Evolutionary conservation across 148 eudicot species (phyloP), one percentile per base, ranked within the genome.

Genomic region (Limonium bicolor): DNA sequence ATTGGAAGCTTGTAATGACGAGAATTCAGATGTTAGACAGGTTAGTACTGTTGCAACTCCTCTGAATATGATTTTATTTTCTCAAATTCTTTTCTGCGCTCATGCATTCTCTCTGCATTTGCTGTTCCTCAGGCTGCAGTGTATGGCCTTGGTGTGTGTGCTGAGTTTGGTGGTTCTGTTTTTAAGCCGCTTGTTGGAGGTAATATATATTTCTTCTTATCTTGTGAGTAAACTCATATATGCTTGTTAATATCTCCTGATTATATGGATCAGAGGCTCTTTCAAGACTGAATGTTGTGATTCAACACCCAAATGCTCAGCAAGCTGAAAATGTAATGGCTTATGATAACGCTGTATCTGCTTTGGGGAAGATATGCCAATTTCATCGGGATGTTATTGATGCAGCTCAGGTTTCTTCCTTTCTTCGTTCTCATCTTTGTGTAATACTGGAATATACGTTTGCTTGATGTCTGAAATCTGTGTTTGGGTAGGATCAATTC

Each of bases 61-160:
- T 36, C 34, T 7, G 26, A 20, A 31, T 20, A 19, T 24, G 12
- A 55, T 27, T 26, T 37, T 26, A 29, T 33, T 36, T 5, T 29
- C 16, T 14, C 36, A 20, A 15, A 30, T 11, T 41, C 6, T 41
- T 23, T 27, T 43, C 35, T 48, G 14, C 45, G 35, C 28, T 65
- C 53, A 46, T 37, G n/a, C n/a, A n/a, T n/a, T n/a, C n/a, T n/a
- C 34, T 16, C 0, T 32, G 3, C 17, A 24, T 20, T 10, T 39
- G 40, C 38, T 59, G 34, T 60, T 48, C n/a, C n/a, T n/a, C 78
- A 90, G 97, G 95, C 97, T 52, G 97, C 97, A 45, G 97, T 90
- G 1, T 90, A 90, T 73, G 97, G 97, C 47, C 95, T 90, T 52
- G 97, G 97, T 5, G 97, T 90, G 28, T 90, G 97, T 72, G 97